Conservation (phyloP, 2,329 filamentous ascomycete species). For the Xylaria sp. region DNA sequence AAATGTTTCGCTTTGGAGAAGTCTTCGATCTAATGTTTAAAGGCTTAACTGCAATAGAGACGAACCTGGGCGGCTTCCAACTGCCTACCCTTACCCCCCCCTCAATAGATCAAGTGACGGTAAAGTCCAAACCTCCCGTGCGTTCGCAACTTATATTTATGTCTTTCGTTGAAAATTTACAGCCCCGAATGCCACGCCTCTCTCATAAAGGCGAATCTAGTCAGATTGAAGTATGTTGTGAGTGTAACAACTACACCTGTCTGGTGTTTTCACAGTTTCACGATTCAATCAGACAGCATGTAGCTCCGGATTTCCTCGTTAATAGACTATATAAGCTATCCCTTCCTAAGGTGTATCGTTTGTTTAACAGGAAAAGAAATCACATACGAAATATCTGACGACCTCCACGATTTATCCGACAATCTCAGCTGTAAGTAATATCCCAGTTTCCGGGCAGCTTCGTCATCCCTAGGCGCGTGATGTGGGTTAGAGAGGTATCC, state of each 20-base stretch:
- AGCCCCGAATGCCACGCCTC: too few species aligned
- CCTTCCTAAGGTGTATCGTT: background rate
- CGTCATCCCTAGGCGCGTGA: conserved; percentile 16
- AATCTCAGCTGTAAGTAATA: conserved; percentile 16
- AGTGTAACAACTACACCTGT: background rate
- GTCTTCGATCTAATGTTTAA: too few species aligned
- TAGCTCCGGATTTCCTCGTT: background rate
- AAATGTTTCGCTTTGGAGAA: too few species aligned
- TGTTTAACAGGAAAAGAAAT: background rate
- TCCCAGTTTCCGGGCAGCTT: conserved; percentile 18
- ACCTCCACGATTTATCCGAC: background rate
- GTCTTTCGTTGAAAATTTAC: too few species aligned
- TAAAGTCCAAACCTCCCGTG: too few species aligned
- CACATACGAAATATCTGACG: background rate
- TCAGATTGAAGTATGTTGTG: background rate
- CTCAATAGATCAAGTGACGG: too few species aligned
- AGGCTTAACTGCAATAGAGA: too few species aligned
- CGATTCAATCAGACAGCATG: background rate
- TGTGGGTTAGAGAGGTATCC: background rate
- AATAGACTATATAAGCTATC: background rate
- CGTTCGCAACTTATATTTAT: too few species aligned
- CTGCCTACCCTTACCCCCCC: too few species aligned
- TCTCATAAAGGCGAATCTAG: background rate
- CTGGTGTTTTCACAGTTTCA: background rate
- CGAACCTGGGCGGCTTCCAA: too few species aligned